Conservation (phyloP, 2,329 filamentous ascomycete genomes). For the Fusarium burgessii region DNA sequence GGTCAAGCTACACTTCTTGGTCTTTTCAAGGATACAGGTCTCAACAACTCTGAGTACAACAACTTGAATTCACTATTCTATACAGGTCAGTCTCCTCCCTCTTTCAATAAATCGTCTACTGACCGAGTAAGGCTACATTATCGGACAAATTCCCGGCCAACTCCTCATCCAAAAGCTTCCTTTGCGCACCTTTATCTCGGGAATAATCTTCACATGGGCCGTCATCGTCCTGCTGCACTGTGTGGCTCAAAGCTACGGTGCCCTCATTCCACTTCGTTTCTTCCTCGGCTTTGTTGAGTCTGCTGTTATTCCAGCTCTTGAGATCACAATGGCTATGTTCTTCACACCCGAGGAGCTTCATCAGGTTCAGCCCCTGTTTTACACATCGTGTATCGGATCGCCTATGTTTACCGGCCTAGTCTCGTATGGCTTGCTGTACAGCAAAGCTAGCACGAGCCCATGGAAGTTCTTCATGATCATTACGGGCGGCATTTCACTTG, state of each 20-base stretch:
- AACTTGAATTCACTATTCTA: constrained; percentile 11
- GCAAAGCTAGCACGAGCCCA: not conserved
- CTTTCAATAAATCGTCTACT: not conserved
- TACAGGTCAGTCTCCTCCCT: not conserved
- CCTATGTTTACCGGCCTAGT: constrained; percentile 3
- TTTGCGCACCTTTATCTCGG: not conserved
- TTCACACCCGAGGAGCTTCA: constrained; percentile 3
- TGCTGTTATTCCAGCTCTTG: not conserved
- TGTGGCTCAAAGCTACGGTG: not conserved
- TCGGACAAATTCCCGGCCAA: not conserved
- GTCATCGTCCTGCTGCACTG: not conserved
- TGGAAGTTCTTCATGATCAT: constrained; percentile 16
- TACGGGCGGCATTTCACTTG: not conserved
- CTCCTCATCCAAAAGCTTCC: constrained; percentile 7
- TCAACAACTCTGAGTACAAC: constrained; percentile 5
- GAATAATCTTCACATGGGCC: not conserved
- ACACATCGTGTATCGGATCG: constrained; percentile 2
- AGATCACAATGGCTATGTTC: constrained; percentile 7
- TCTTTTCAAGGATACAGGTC: constrained; percentile 1
- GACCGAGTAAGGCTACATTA: not conserved
- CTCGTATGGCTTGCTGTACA: not conserved
- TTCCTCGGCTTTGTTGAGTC: constrained; percentile 7
- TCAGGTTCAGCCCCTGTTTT: constrained; percentile 1
- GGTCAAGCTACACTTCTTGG: not conserved
- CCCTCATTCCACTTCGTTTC: not conserved